Conservation (phyloP, 1,284 basidiomycete species). For the Puccinia hordei region DNA sequence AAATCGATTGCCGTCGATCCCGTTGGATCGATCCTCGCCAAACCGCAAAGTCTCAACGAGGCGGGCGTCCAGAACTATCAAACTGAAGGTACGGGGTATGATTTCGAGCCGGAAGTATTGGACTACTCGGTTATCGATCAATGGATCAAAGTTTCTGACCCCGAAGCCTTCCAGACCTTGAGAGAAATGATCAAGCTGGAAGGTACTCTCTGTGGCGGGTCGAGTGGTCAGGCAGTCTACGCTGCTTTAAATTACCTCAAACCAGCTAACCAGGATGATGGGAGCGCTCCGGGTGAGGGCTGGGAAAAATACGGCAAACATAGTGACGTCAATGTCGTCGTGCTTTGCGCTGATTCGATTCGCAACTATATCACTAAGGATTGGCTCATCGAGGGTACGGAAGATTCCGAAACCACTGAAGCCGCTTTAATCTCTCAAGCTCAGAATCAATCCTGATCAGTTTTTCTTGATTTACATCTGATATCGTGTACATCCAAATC, state of each 20-base stretch:
- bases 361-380: constrained; percentile 93
- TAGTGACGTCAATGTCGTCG: constrained; percentile 79
- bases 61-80: constrained; percentile 67
- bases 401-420: constrained; percentile 44
- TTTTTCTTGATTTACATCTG: no score
- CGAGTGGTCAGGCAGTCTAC: constrained; percentile 79
- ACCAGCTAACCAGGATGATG: constrained; percentile 51
- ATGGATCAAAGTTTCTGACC: constrained; percentile 86
- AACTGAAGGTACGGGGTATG: constrained; percentile 91
- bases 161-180: constrained; percentile 76
- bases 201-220: constrained; percentile 87
- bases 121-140: constrained; percentile 62
- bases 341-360: constrained; percentile 88
- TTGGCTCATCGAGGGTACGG: constrained; percentile 57
- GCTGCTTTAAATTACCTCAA: constrained; percentile 78
- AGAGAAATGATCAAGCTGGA: constrained; percentile 80
- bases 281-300: constrained; percentile 64
- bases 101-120: constrained; percentile 83
- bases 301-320: constrained; percentile 67
- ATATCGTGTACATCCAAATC: no score
- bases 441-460: not conserved
- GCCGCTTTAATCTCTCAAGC: constrained; percentile 17
- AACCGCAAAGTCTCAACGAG: constrained; percentile 69
- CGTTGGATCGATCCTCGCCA: constrained; percentile 83
- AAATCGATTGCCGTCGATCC: constrained; percentile 82